A percentile compares a stretch with the other conserved stretches of the same genome.
Conservation (phyloP, 768 basidiomycete species). For the Plicaturopsis crispa region DNA sequence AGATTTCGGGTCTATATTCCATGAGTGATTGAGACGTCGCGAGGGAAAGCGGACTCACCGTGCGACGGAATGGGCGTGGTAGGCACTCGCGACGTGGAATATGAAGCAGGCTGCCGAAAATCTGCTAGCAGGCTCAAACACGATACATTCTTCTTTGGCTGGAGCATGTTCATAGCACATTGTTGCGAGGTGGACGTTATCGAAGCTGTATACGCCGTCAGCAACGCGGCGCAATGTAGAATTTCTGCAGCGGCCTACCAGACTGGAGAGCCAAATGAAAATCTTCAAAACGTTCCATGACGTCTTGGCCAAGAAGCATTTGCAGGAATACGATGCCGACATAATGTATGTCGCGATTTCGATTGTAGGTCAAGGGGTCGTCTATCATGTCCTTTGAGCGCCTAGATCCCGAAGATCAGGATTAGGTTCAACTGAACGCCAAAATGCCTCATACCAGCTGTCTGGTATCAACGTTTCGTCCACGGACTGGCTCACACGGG, state of each 20-base stretch:
- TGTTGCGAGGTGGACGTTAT: slow-evolving; percentile 46
- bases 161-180: slow-evolving; percentile 53
- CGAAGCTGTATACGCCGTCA: slow-evolving; percentile 28
- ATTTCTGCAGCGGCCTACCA: slow-evolving; percentile 34
- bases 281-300: slow-evolving; percentile 46
- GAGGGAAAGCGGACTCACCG: not conserved
- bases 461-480: slow-evolving; percentile 20
- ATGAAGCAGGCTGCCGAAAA: slow-evolving; percentile 18
- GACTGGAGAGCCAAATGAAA: slow-evolving; percentile 50
- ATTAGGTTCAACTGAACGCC: not conserved
- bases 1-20: slow-evolving; percentile 34
- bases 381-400: slow-evolving; percentile 72
- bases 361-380: slow-evolving; percentile 65
- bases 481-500: slow-evolving; percentile 7
- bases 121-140: slow-evolving; percentile 45
- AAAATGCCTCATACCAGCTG: slow-evolving; percentile 14
- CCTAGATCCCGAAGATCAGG: slow-evolving; percentile 42
- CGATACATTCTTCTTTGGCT: slow-evolving; percentile 42
- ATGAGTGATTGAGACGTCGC: not conserved
- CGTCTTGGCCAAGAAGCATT: slow-evolving; percentile 78
- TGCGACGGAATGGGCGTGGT: too few relatives aligned
- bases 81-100: slow-evolving; percentile 18
- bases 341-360: slow-evolving; percentile 74
- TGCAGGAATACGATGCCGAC: slow-evolving; percentile 76
- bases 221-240: not conserved